Evolutionary conservation across 31 red algal species (phyloP).

Genomic region (Porphyra umbilicalis): DNA sequence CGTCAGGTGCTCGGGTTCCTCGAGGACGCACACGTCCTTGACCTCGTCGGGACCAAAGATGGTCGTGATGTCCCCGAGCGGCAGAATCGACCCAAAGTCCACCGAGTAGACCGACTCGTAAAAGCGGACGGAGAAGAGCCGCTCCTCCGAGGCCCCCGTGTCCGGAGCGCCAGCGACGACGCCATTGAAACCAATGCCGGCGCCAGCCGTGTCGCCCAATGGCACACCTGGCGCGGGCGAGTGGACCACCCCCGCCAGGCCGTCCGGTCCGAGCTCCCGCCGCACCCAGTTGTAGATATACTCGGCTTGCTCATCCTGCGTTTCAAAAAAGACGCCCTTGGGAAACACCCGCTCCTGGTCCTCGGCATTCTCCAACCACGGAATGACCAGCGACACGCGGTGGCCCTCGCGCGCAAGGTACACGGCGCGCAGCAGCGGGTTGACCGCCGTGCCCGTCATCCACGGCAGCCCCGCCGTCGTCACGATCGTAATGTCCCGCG

Average conservation of each 20-base stretch:
- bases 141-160: background rate
- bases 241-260: background rate
- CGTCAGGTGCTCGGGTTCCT: constrained; percentile 88
- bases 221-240: background rate
- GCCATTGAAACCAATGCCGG: background rate
- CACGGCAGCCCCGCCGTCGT: constrained; percentile 82
- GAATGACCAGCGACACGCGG: constrained; percentile 60
- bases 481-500: constrained; percentile 59
- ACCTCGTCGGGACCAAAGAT: constrained; percentile 37
- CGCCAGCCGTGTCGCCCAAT: background rate
- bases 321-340: constrained; percentile 27
- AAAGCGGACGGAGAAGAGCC: constrained; percentile 25
- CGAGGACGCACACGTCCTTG: constrained; percentile 63
- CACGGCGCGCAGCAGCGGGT: constrained; percentile 56
- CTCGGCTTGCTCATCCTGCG: constrained; percentile 25
- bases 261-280: constrained; percentile 21
- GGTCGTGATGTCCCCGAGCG: constrained; percentile 55
- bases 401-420: constrained; percentile 69
- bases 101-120: constrained; percentile 62
- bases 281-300: constrained; percentile 40
- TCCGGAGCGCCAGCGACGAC: background rate
- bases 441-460: constrained; percentile 85
- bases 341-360: constrained; percentile 61
- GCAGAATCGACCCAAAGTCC: constrained; percentile 61
- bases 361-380: constrained; percentile 50